Percentiles rank a stretch among this genome's conserved stretches.
phyloP scores from a whole-genome alignment of 2,329 filamentous ascomycete genomes.

The Thielaviopsis ethacetica region DNA sequence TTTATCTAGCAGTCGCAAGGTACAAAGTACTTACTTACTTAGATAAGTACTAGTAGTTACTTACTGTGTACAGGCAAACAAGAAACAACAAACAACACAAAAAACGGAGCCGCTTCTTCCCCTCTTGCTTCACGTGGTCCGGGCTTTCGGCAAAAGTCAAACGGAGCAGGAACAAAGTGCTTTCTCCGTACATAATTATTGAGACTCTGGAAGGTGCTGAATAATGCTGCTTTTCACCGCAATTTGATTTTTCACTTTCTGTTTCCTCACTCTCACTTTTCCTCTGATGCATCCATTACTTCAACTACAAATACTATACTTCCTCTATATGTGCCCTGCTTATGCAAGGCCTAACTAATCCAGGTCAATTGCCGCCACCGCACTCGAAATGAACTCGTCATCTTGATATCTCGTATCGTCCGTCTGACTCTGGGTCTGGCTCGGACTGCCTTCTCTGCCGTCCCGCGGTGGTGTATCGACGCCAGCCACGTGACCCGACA shows the following conservation, averaged over 20 bases:
- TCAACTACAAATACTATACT: neutral
- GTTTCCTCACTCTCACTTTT: neutral
- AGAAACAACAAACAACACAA: too few species aligned
- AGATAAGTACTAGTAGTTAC: too few species aligned
- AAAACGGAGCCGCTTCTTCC: too few species aligned
- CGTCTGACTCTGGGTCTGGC: slow-evolving; percentile 16
- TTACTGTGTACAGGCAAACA: too few species aligned
- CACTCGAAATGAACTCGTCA: slow-evolving; percentile 14
- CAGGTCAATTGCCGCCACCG: slow-evolving; percentile 15
- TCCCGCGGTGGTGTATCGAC: slow-evolving; percentile 38
- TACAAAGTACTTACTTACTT: too few species aligned
- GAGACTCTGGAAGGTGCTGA: too few species aligned
- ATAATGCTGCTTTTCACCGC: too few species aligned
- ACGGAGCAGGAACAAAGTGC: too few species aligned
- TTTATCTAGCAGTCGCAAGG: too few species aligned
- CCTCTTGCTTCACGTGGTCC: too few species aligned
- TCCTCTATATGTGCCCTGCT: neutral
- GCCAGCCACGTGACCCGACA: slow-evolving; percentile 18
- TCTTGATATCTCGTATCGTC: slow-evolving; percentile 20
- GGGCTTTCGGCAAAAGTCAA: too few species aligned
- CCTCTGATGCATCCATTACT: neutral
- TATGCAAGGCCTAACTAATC: slow-evolving; percentile 12
- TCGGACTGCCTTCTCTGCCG: slow-evolving; percentile 31
- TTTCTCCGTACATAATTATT: too few species aligned
- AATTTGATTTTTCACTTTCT: neutral